Percentiles rank a stretch among this genome's conserved stretches.
phyloP scores from a whole-genome alignment of 2,329 filamentous ascomycete species.

The Plenodomus biglobosus region DNA sequence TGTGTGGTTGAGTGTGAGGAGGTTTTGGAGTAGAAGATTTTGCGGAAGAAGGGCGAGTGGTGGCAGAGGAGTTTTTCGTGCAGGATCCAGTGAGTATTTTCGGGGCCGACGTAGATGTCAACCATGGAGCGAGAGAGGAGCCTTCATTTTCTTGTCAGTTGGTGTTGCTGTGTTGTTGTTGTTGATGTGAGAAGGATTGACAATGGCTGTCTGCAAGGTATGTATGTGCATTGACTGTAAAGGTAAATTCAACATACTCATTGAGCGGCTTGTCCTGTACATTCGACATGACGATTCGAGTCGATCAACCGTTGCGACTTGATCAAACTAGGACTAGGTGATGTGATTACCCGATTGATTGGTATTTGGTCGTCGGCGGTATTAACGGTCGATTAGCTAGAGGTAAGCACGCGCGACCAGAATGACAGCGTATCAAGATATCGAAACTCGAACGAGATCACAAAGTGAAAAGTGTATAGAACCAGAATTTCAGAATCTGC shows the following conservation, averaged over 20 bases:
- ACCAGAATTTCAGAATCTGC: background rate
- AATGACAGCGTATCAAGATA: background rate
- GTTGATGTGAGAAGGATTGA: background rate
- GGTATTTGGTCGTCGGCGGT: background rate
- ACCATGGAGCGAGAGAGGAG: slow-evolving; percentile 58
- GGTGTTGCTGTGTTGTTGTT: background rate
- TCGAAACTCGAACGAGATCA: background rate
- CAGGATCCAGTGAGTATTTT: slow-evolving; percentile 58
- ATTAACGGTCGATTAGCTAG: slow-evolving; percentile 4
- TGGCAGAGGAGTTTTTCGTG: slow-evolving; percentile 60
- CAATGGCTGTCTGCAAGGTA: background rate
- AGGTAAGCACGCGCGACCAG: background rate
- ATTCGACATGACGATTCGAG: slow-evolving; percentile 25
- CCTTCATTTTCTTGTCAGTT: slow-evolving; percentile 30
- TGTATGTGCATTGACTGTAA: background rate
- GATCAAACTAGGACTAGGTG: slow-evolving; percentile 9
- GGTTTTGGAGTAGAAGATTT: slow-evolving; percentile 51
- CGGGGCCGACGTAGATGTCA: slow-evolving; percentile 57
- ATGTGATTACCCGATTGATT: slow-evolving; percentile 2
- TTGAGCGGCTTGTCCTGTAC: slow-evolving; percentile 38
- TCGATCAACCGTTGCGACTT: slow-evolving; percentile 20
- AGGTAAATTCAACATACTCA: slow-evolving; percentile 26
- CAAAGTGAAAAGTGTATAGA: background rate
- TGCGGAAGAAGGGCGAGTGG: slow-evolving; percentile 57
- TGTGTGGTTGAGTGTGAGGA: slow-evolving; percentile 32